Percentiles rank a stretch among this genome's conserved stretches.
Conservation (phyloP, 2,329 filamentous ascomycete genomes). For the Scleromitrula shiraiana region DNA sequence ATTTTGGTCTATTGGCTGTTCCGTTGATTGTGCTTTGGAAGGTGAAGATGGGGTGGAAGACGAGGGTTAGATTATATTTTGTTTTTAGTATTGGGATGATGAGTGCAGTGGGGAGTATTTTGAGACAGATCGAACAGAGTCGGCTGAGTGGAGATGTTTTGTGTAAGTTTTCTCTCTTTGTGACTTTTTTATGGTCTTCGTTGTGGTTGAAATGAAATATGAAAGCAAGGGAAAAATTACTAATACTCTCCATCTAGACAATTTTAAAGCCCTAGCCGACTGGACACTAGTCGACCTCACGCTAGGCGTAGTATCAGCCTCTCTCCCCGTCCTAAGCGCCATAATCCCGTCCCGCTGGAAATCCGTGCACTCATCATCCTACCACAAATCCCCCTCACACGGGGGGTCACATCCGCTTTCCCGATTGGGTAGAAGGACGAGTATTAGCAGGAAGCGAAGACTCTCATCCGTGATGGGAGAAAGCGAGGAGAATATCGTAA, state of each 20-base stretch:
- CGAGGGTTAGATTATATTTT: constrained; percentile 28
- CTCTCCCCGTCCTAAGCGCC: constrained; percentile 30
- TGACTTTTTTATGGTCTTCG: neutral
- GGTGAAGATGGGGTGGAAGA: constrained; percentile 26
- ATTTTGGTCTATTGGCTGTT: constrained; percentile 29
- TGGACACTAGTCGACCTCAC: constrained; percentile 31
- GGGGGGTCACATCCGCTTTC: neutral
- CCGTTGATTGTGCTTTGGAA: constrained; percentile 32
- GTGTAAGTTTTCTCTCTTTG: neutral
- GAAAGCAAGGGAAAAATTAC: neutral
- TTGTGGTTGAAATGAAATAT: neutral
- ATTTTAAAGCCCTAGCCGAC: constrained; percentile 24
- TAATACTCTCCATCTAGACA: neutral
- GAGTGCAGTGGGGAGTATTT: constrained; percentile 27
- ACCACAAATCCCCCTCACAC: neutral
- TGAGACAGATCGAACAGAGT: constrained; percentile 25
- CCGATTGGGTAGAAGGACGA: neutral
- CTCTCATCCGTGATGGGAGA: too few species aligned
- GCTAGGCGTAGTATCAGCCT: constrained; percentile 29
- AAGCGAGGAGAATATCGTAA: constrained; percentile 17
- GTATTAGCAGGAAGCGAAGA: neutral
- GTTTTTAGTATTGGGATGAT: constrained; percentile 30
- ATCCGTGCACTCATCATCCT: neutral
- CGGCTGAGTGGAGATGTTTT: neutral
- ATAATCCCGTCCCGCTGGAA: constrained; percentile 13